A percentile compares a stretch with the other conserved stretches of the same genome.
phyloP scores from a whole-genome alignment of 768 basidiomycete species.

The Pleurotus cornucopiae region DNA sequence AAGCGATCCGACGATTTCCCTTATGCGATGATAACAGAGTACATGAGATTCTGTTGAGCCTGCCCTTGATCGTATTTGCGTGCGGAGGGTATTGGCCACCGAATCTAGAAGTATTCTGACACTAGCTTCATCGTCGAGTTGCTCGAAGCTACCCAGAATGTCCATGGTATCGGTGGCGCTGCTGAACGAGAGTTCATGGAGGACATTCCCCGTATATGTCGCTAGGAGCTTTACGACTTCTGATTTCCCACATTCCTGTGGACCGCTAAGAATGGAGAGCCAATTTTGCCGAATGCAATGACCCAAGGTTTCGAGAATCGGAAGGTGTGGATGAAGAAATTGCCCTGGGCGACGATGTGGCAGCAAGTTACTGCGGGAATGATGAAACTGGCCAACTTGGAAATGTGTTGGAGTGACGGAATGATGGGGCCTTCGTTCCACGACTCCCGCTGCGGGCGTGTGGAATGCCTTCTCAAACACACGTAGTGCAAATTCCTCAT shows the following conservation, averaged over 20 bases:
- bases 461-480: slow-evolving; percentile 56
- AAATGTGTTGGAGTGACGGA: slow-evolving; percentile 44
- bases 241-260: slow-evolving; percentile 74
- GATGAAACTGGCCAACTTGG: slow-evolving; percentile 64
- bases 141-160: slow-evolving; percentile 94
- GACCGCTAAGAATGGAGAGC: slow-evolving; percentile 87
- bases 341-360: slow-evolving; percentile 38
- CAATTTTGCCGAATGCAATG: slow-evolving; percentile 72
- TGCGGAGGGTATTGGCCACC: not conserved
- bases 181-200: slow-evolving; percentile 77
- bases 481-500: slow-evolving; percentile 48
- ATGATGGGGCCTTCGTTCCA: slow-evolving; percentile 27
- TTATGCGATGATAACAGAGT: not conserved
- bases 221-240: slow-evolving; percentile 68
- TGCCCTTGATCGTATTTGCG: not conserved
- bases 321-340: slow-evolving; percentile 58
- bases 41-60: not conserved
- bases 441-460: slow-evolving; percentile 18
- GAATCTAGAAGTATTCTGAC: not conserved
- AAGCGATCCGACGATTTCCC: not conserved
- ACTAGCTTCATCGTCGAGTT: slow-evolving; percentile 55
- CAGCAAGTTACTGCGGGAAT: slow-evolving; percentile 30
- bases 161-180: slow-evolving; percentile 90
- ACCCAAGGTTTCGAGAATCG: slow-evolving; percentile 70
- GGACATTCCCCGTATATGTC: slow-evolving; percentile 57